Base-by-base conservation (phyloP, 768 basidiomycete genomes). In the Xerocomus potaroensis region DNA sequence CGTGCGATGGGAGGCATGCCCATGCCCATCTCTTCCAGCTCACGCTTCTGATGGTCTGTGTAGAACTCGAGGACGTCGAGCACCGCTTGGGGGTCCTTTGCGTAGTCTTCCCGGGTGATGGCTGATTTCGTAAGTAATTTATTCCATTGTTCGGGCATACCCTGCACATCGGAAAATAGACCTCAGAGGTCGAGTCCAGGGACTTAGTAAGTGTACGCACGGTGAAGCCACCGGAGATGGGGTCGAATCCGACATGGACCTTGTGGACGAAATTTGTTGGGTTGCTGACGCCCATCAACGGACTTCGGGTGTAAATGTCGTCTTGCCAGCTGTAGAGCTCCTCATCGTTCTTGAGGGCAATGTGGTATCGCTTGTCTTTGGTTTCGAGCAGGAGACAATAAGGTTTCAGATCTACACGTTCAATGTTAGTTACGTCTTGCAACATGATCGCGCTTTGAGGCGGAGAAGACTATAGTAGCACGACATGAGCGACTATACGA, bases 301-400 rank as follows among this genome's bases (percentile, higher is more conserved):
- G 92, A 59, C 88, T 91, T 38, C 92, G 80, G 5, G 80, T 81
- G 69, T 98, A 97, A 50, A 99, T 85, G 63, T 96, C 94, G 61
- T 99, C 95, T 66, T 94, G 89, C 94, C 94, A 98, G 15, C 84
- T 84, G 59, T 99, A 99, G n/a, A 99, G 76, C 60, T 99, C 95
- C 56, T 94, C 91, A 62, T 99, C 94, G 54, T 76, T 89, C 72
- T 94, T 96, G 52, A 96, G 72, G 2, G 90, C 81, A 40, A 94
- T 69, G 62, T 78, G 86, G 60, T 80, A 85, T 31, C 85, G 81
- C 64, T 87, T 90, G 47, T 91, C 87, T 58, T 84, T 87, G 5
- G 87, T 83, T 59, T 93, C 91, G 18, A 99, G 67, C 14, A 91
- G 71, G 0, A 99, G 72, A 61, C 95, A 98, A 62, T 95, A 98